phyloP scores from a whole-genome alignment of 2,329 filamentous ascomycete species.

The Ceratocystis destructans region DNA sequence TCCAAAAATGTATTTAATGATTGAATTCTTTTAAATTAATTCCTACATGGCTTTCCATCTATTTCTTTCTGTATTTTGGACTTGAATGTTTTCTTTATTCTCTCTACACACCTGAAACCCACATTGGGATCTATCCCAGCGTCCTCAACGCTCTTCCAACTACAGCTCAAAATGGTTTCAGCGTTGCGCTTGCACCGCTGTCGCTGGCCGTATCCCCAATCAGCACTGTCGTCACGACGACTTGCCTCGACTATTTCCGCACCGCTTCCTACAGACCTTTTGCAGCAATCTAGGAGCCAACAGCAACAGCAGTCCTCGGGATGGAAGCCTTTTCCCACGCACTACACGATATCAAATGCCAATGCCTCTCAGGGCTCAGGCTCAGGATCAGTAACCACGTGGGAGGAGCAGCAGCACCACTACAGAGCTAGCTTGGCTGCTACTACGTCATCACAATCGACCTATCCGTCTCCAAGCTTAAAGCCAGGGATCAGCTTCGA shows the following conservation, averaged over 20 bases:
- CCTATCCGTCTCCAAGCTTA: neutral
- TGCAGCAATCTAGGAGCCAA: neutral
- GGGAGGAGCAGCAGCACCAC: neutral
- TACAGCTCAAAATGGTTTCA: neutral
- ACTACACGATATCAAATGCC: neutral
- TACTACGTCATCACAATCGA: neutral
- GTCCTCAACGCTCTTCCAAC: neutral
- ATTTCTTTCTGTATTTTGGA: neutral
- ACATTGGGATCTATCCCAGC: too few species aligned
- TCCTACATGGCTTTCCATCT: neutral
- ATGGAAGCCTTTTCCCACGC: neutral
- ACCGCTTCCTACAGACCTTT: neutral
- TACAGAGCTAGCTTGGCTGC: neutral
- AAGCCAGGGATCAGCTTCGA: neutral
- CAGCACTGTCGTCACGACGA: neutral
- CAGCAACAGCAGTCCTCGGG: neutral
- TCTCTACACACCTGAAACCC: neutral
- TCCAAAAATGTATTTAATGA: neutral
- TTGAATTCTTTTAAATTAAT: neutral
- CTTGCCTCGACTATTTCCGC: neutral
- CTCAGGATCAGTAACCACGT: neutral
- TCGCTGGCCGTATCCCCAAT: neutral
- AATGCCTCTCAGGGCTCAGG: neutral
- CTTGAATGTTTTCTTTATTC: neutral
- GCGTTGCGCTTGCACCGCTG: conserved; percentile 3